Conservation (phyloP, 768 basidiomycete genomes). For the Sistotremastrum niveocremeum region DNA sequence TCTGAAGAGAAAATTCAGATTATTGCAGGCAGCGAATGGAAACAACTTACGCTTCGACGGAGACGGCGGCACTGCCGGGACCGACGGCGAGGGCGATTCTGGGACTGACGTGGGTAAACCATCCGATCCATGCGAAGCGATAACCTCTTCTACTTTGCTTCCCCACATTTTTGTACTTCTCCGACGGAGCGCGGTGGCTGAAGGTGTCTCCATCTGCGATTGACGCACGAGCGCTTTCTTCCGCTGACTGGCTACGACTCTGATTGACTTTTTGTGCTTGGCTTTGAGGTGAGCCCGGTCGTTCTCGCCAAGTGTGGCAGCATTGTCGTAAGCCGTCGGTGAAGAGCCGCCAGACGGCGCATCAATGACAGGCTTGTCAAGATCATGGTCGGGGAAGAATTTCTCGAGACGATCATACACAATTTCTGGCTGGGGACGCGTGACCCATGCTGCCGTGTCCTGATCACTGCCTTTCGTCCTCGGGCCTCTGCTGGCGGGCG, state of each 20-base stretch:
- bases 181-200: conserved; percentile 47
- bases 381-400: conserved; percentile 92
- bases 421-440: conserved; percentile 82
- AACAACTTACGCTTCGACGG: conserved; percentile 39
- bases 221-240: conserved; percentile 63
- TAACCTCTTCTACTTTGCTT: conserved; percentile 85
- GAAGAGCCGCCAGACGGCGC: conserved; percentile 68
- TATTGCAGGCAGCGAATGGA: conserved; percentile 1
- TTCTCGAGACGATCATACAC: conserved; percentile 87
- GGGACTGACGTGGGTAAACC: conserved; percentile 29
- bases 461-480: conserved; percentile 16
- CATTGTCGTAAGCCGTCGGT: conserved; percentile 47
- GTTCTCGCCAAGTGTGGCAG: conserved; percentile 15
- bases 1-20: conserved; percentile 26
- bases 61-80: conserved; percentile 18
- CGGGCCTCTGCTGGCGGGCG: conserved; percentile 8
- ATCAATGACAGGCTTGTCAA: conserved; percentile 93
- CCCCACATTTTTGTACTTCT: conserved; percentile 95
- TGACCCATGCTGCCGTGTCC: conserved; percentile 54
- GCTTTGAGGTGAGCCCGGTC: conserved; percentile 28
- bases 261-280: conserved; percentile 79
- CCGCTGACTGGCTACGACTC: conserved; percentile 81
- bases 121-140: conserved; percentile 46
- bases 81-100: conserved; percentile 44
- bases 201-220: conserved; percentile 43